Percentiles rank a stretch among this genome's conserved stretches.
phyloP scores from a whole-genome alignment of 768 basidiomycete species.

The Suillus subalutaceus region DNA sequence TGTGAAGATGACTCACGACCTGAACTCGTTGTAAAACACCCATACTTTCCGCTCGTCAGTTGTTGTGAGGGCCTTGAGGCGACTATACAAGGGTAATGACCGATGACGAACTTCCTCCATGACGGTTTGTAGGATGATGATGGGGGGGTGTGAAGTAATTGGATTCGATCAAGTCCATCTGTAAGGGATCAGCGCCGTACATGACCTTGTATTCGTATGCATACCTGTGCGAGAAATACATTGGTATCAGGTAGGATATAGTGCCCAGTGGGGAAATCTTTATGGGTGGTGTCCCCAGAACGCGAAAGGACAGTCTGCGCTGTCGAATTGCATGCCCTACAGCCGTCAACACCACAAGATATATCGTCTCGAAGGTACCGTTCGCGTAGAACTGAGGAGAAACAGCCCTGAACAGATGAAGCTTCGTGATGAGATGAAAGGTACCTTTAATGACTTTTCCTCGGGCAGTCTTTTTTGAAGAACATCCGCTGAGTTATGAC shows the following conservation, averaged over 20 bases:
- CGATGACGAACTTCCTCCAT: slow-evolving; percentile 96
- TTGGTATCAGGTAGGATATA: slow-evolving; percentile 94
- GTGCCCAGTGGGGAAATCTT: slow-evolving; percentile 65
- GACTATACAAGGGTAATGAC: slow-evolving; percentile 89
- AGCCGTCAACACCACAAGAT: slow-evolving; percentile 65
- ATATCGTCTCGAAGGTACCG: slow-evolving; percentile 93
- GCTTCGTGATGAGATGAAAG: slow-evolving; percentile 14
- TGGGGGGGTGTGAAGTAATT: slow-evolving; percentile 71
- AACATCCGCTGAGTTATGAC: slow-evolving; percentile 71
- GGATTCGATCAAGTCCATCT: slow-evolving; percentile 96
- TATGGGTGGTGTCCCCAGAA: slow-evolving; percentile 60
- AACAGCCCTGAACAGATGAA: neutral
- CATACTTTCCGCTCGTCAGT: slow-evolving; percentile 85
- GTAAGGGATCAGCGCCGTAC: slow-evolving; percentile 9
- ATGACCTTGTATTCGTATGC: slow-evolving; percentile 15
- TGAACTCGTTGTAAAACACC: slow-evolving; percentile 87
- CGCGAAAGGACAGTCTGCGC: slow-evolving; percentile 55
- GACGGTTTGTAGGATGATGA: slow-evolving; percentile 93
- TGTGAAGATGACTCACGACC: slow-evolving; percentile 55
- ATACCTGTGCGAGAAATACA: slow-evolving; percentile 86
- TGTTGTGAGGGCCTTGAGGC: slow-evolving; percentile 81
- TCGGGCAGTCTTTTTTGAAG: slow-evolving; percentile 91
- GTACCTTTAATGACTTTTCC: slow-evolving; percentile 94
- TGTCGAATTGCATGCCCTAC: slow-evolving; percentile 57
- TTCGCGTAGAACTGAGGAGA: slow-evolving; percentile 62